Conservation (phyloP, 116 monocot species). For the Thalassia testudinum region DNA sequence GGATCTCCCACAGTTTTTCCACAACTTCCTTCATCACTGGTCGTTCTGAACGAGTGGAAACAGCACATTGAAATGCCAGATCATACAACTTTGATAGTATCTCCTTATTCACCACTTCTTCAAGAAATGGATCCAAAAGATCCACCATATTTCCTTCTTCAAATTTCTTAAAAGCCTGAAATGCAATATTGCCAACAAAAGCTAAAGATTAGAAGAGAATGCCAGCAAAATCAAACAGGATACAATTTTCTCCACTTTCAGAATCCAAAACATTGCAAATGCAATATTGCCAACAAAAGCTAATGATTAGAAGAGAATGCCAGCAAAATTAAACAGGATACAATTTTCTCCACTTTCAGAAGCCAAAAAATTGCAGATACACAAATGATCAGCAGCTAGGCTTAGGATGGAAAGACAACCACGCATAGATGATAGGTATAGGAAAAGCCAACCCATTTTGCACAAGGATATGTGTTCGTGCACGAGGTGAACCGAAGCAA, state of each 20-base stretch:
- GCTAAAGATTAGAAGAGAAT: background rate
- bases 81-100: slow-evolving; percentile 31
- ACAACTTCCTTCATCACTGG: slow-evolving; percentile 80
- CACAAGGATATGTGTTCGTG: no score
- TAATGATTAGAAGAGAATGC: background rate
- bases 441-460: no score
- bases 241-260: no score
- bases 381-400: no score
- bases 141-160: slow-evolving; percentile 36
- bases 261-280: no score
- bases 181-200: background rate
- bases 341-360: no score
- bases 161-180: slow-evolving; percentile 62
- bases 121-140: slow-evolving; percentile 52
- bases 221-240: no score
- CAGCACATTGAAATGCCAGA: slow-evolving; percentile 78
- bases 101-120: slow-evolving; percentile 35
- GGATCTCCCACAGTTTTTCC: slow-evolving; percentile 69
- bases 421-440: no score
- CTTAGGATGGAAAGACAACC: no score
- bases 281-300: background rate
- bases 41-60: slow-evolving; percentile 56
- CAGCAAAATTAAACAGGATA: no score
- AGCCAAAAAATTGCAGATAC: no score
- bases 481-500: no score